These are phyloP conservation scores for Scedosporium boydii DNA, from an alignment of 2,329 filamentous ascomycete species.

Conservation along the genomic window DNA sequence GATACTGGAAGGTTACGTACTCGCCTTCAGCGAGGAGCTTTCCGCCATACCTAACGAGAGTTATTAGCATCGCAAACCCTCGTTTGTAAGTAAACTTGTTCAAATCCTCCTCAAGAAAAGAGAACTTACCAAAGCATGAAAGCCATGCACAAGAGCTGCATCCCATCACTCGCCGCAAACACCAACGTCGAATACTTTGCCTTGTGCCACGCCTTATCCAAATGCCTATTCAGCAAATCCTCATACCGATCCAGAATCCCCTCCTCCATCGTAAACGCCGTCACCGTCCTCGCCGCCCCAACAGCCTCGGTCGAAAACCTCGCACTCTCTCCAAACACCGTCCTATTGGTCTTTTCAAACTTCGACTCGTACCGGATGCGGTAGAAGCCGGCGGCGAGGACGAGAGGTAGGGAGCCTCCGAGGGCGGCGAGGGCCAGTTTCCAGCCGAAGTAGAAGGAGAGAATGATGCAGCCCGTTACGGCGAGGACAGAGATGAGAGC, in stretches of 20 bases:
- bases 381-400: slow-evolving; percentile 36
- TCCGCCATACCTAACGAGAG: slow-evolving; percentile 4
- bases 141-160: slow-evolving; percentile 10
- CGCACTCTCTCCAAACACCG: slow-evolving; percentile 5
- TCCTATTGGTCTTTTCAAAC: slow-evolving; percentile 5
- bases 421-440: slow-evolving; percentile 27
- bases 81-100: too few relatives aligned
- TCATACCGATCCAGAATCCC: slow-evolving; percentile 13
- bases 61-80: not conserved
- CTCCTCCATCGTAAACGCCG: slow-evolving; percentile 18
- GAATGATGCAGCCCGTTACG: slow-evolving; percentile 18
- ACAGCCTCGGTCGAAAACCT: slow-evolving; percentile 9
- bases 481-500: slow-evolving; percentile 19
- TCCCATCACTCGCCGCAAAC: slow-evolving; percentile 9
- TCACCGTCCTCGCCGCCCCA: slow-evolving; percentile 11
- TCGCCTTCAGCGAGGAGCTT: slow-evolving; percentile 6
- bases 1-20: slow-evolving; percentile 10
- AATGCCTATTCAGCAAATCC: slow-evolving; percentile 5
- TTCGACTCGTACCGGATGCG: slow-evolving; percentile 22
- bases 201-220: slow-evolving; percentile 4
- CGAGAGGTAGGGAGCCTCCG: slow-evolving; percentile 23
- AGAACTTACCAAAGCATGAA: slow-evolving; percentile 10
- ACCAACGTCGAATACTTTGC: slow-evolving; percentile 3
- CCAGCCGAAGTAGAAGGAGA: slow-evolving; percentile 24
- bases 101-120: not conserved